A percentile compares a stretch with the other conserved stretches of the same genome.
These are phyloP conservation scores for Pichia sp. DNA, from an alignment of 1,139 yeast genomes.

Conservation along the genomic window DNA sequence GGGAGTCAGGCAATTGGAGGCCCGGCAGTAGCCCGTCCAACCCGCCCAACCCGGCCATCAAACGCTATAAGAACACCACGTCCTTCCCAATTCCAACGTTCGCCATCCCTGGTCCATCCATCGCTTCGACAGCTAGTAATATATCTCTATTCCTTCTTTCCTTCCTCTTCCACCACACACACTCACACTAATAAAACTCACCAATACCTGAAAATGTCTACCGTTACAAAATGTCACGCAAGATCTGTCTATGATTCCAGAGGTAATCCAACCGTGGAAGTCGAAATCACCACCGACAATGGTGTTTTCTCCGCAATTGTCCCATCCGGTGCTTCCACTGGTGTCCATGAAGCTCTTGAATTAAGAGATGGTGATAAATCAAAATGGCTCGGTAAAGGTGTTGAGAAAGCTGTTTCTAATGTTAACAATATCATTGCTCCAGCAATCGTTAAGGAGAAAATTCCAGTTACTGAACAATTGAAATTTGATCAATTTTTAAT, in stretches of 20 bases:
- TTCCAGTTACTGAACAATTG: conserved; percentile 72
- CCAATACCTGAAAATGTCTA: conserved; percentile 18
- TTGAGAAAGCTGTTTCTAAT: conserved; percentile 81
- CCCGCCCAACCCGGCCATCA: no score
- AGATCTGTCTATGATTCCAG: conserved; percentile 96
- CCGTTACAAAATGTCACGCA: conserved; percentile 59
- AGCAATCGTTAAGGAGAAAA: conserved; percentile 64
- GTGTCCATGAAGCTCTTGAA: conserved; percentile 91
- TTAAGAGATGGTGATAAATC: conserved; percentile 91
- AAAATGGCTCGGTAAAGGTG: conserved; percentile 96
- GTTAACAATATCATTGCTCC: conserved; percentile 88
- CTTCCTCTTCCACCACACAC: not conserved
- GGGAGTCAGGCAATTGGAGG: no score
- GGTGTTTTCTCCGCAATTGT: conserved; percentile 90
- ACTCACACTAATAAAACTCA: not conserved
- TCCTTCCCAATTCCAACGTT: no score
- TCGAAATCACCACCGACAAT: conserved; percentile 76
- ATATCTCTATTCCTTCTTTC: no score
- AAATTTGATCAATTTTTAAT: conserved; percentile 73
- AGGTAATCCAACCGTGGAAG: conserved; percentile 98
- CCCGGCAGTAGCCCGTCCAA: no score
- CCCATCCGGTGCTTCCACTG: conserved; percentile 96
- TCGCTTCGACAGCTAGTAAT: no score
- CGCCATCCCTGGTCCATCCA: no score
- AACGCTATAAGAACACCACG: no score